phyloP scores from a whole-genome alignment of 2,329 filamentous ascomycete species.

The Xylariaceae sp. region DNA sequence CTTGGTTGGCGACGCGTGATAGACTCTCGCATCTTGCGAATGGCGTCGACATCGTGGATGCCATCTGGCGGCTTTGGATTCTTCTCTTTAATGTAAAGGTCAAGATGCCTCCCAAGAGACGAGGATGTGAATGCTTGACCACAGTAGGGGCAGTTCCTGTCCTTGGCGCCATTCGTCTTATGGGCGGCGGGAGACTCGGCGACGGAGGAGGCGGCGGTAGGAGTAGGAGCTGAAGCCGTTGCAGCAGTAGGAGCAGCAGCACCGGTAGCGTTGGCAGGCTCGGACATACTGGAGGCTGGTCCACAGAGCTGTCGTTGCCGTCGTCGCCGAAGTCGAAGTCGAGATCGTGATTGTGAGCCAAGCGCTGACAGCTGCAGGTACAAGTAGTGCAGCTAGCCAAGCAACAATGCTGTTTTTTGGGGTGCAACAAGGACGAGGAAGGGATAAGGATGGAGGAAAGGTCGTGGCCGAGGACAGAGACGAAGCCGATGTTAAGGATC shows the following conservation, averaged over 20 bases:
- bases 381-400: not conserved
- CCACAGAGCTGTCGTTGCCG: not conserved
- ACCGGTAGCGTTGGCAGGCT: constrained; percentile 9
- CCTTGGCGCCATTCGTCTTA: constrained; percentile 69
- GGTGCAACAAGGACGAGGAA: not conserved
- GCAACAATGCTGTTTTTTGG: not conserved
- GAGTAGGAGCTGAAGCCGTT: not conserved
- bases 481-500: not conserved
- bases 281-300: constrained; percentile 21
- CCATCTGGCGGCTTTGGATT: constrained; percentile 89
- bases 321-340: constrained; percentile 26
- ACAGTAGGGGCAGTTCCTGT: constrained; percentile 89
- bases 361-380: not conserved
- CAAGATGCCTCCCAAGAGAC: constrained; percentile 89
- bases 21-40: constrained; percentile 78
- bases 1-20: constrained; percentile 88
- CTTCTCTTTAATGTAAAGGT: constrained; percentile 91
- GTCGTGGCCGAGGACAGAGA: not conserved
- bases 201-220: constrained; percentile 15
- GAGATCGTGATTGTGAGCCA: not conserved
- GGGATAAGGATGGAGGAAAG: not conserved
- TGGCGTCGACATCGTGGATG: constrained; percentile 88
- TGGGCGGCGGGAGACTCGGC: constrained; percentile 47
- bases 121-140: constrained; percentile 91
- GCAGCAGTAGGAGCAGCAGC: not conserved